Evolutionary conservation across 176 grass and related monocot genomes (phyloP).

Genomic region (Lolium multiflorum): DNA sequence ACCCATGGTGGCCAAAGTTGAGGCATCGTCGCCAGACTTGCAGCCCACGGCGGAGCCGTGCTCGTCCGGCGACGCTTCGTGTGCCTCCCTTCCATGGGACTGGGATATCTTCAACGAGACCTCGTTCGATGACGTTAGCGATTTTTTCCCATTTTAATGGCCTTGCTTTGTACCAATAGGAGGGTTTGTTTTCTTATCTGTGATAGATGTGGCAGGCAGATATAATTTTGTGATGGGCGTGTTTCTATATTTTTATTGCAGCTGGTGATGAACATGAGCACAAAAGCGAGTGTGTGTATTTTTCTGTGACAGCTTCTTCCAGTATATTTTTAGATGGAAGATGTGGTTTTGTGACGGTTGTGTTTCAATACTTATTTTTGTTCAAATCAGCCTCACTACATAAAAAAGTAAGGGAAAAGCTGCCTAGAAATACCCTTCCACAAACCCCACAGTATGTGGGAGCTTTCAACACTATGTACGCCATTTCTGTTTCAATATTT

Average conservation of each 20-base stretch:
- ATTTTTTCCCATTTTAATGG: not conserved
- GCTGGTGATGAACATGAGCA: not conserved
- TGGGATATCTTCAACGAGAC: conserved; percentile 16
- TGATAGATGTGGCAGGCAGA: not conserved
- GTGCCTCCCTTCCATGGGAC: not conserved
- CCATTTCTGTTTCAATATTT: no score
- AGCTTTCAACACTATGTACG: no score
- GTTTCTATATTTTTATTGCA: not conserved
- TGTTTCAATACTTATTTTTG: no score
- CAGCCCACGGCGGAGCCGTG: not conserved
- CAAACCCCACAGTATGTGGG: no score
- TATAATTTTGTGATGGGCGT: not conserved
- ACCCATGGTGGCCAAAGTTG: not conserved
- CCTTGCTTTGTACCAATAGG: not conserved
- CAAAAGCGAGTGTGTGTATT: not conserved
- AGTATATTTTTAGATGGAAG: no score
- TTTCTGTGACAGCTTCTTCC: no score
- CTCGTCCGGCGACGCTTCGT: not conserved
- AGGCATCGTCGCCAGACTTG: not conserved
- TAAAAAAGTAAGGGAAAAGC: no score
- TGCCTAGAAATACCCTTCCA: no score
- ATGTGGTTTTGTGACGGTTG: no score
- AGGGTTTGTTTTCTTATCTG: not conserved
- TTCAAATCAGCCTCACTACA: no score
- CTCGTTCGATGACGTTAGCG: conserved; percentile 12